Conservation (phyloP, 345 rosid genomes). For the Turritis glabra region DNA sequence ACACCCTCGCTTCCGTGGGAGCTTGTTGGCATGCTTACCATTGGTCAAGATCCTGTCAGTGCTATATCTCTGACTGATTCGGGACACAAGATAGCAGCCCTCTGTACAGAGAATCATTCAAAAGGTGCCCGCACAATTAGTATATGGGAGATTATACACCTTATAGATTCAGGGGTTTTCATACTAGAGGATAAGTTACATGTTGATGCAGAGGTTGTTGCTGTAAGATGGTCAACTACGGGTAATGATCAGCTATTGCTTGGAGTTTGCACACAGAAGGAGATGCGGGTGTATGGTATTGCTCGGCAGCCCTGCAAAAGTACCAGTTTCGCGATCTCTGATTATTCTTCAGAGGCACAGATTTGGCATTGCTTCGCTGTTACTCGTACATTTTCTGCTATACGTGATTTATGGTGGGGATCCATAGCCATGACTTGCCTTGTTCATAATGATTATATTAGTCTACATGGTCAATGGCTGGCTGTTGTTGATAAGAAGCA, state of each 20-base stretch:
- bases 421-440: constrained; percentile 54
- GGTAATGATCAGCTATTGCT: constrained; percentile 69
- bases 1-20: constrained; percentile 52
- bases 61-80: constrained; percentile 57
- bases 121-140: constrained; percentile 41
- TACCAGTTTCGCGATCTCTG: constrained; percentile 42
- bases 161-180: constrained; percentile 62
- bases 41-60: constrained; percentile 57
- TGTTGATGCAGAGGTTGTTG: constrained; percentile 50
- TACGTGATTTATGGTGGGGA: constrained; percentile 67
- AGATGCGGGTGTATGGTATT: constrained; percentile 59
- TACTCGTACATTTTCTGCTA: constrained; percentile 48
- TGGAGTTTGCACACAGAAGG: constrained; percentile 71
- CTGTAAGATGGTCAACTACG: constrained; percentile 67
- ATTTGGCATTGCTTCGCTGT: constrained; percentile 81
- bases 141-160: constrained; percentile 65
- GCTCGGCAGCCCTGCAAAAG: constrained; percentile 51
- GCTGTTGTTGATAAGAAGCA: constrained; percentile 43
- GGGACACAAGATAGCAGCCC: constrained; percentile 74
- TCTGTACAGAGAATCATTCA: constrained; percentile 44
- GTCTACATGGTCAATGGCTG: constrained; percentile 61
- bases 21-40: constrained; percentile 69
- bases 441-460: constrained; percentile 61
- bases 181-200: constrained; percentile 62
- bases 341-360: constrained; percentile 41